A percentile compares a stretch with the other conserved stretches of the same genome.
These are phyloP conservation scores for Blumeriella jaapii DNA, from an alignment of 2,329 filamentous ascomycete species.

Conservation along the genomic window DNA sequence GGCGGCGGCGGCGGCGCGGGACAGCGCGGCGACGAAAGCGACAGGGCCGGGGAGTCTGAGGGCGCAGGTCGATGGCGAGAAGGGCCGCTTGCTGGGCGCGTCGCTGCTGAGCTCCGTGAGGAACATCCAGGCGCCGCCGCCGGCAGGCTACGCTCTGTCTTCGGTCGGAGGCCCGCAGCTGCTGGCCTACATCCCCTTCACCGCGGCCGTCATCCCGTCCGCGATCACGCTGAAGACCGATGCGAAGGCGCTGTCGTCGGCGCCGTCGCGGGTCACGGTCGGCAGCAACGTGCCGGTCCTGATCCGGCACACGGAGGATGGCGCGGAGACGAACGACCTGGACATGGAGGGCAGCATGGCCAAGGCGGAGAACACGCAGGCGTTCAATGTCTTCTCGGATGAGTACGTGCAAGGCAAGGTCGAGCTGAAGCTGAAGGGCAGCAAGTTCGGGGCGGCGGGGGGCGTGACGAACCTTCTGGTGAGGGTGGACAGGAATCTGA, in stretches of 20 bases:
- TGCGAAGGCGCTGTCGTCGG: constrained; percentile 9
- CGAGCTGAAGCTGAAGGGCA: constrained; percentile 22
- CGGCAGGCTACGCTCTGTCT: constrained; percentile 20
- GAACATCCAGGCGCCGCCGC: constrained; percentile 22
- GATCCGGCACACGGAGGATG: constrained; percentile 11
- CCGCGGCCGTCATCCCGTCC: constrained; percentile 15
- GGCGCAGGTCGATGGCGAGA: constrained; percentile 18
- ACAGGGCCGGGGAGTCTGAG: constrained; percentile 16
- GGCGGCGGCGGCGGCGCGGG: background rate
- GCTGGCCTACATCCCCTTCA: constrained; percentile 22
- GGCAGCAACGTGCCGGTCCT: constrained; percentile 20
- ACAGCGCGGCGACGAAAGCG: background rate
- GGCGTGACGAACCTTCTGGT: constrained; percentile 22
- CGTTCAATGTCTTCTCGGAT: constrained; percentile 23
- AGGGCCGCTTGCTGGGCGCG: constrained; percentile 14
- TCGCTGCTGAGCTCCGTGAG: constrained; percentile 19
- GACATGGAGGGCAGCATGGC: constrained; percentile 17
- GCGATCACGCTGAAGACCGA: constrained; percentile 16
- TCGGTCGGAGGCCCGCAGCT: constrained; percentile 13
- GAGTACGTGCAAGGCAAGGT: constrained; percentile 21
- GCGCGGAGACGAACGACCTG: constrained; percentile 19
- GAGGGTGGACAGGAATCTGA: constrained; percentile 23
- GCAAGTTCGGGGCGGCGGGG: constrained; percentile 20
- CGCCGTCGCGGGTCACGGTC: constrained; percentile 20
- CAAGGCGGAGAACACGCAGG: constrained; percentile 22